Percentiles rank a stretch among this genome's conserved stretches.
Evolutionary conservation across 306 rosid genomes (phyloP).

Genomic region (Aeschynomene evenia): DNA sequence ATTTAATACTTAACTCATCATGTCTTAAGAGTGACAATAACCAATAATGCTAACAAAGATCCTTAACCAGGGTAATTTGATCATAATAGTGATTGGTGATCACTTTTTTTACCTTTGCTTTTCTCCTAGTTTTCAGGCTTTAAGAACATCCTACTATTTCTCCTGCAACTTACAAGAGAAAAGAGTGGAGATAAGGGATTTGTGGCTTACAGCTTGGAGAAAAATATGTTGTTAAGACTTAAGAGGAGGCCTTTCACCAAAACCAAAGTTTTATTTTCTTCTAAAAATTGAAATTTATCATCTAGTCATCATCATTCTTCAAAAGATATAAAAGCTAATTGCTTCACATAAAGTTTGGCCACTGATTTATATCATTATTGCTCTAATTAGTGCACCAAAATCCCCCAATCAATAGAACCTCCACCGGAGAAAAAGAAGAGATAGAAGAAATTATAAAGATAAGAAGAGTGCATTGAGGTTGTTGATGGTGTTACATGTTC

Average conservation of each 20-base stretch:
- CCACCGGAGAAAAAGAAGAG: constrained; percentile 16
- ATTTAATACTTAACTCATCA: too few relatives aligned
- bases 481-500: constrained; percentile 24
- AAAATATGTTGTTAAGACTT: constrained; percentile 30
- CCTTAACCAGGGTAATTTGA: constrained; percentile 34
- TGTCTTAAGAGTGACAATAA: too few relatives aligned
- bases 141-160: constrained; percentile 29
- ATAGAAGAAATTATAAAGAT: constrained; percentile 9
- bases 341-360: constrained; percentile 55
- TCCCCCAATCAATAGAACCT: constrained; percentile 27
- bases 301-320: constrained; percentile 69
- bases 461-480: constrained; percentile 27
- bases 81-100: constrained; percentile 30
- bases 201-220: constrained; percentile 51
- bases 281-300: constrained; percentile 34
- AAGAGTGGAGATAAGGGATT: constrained; percentile 27
- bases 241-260: constrained; percentile 45
- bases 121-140: constrained; percentile 65
- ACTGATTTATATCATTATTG: constrained; percentile 52
- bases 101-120: constrained; percentile 29
- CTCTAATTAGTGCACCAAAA: constrained; percentile 39
- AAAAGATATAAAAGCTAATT: constrained; percentile 47
- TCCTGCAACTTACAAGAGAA: constrained; percentile 31
- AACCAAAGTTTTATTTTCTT: constrained; percentile 36
- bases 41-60: too few relatives aligned